Evolutionary conservation across 495 filamentous ascomycete genomes (phyloP), one percentile per base, ranked within the genome.

Genomic region (Aspergillus campestris): DNA sequence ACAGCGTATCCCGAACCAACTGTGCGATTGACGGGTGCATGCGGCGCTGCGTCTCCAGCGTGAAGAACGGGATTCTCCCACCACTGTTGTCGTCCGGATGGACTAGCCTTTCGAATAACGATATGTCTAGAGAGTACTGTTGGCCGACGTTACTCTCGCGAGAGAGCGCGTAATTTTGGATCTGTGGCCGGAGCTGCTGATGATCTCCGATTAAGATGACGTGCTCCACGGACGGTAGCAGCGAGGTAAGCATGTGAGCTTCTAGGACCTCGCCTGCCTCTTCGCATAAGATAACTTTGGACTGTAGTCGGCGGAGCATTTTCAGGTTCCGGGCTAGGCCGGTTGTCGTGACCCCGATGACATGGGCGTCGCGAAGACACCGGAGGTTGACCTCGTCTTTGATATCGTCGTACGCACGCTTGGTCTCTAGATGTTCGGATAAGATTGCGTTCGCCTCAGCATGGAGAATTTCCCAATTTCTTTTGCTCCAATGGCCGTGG

Each of bases 201-300:
- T 90, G 86, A 55, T 92, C 87, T 0, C 87, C 86, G 47, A 92
- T 89, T 11, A 82, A 70, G 47, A 90, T 87, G 28, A 69, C 62
- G 49, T 91, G 87, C 53, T 91, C 78, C 5, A 89, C 60, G 0
- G 74, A 77, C 2, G 84, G 86, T 27, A 90, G 55, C 0, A 94
- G 54, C 1, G 84, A 77, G 0, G 82, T 78, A 7, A 91, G 64
- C 0, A 80, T 62, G 56, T 90, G 84, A 0, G 81, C 71, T 52
- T 90, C 85, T 24, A 89, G 61, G 0, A 91, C 82, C 49, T 90
- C 84, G 1, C 77, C 86, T 3, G 87, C 87, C 54, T 92, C 87
- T 63, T 91, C 86, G 49, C 79, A 82, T 5, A 91, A 34, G 41
- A 94, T 50, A 1, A 88, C 80, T 56, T 91, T 91, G 29, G 73